These are phyloP conservation scores for Pterulicium gracile DNA, from an alignment of 1,284 basidiomycete genomes.

Conservation along the genomic window DNA sequence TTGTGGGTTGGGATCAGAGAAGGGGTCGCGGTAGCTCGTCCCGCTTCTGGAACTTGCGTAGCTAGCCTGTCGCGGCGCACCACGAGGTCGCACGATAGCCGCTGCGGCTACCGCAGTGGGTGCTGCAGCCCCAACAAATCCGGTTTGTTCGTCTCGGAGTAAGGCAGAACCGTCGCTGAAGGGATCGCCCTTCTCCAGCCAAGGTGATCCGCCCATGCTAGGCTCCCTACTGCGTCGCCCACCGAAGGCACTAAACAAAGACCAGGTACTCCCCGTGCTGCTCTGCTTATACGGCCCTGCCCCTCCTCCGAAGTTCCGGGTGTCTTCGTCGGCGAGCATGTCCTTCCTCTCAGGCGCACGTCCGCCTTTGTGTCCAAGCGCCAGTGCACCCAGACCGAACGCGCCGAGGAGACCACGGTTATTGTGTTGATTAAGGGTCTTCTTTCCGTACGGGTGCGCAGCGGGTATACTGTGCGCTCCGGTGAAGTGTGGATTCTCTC, in stretches of 20 bases:
- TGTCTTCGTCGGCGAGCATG: constrained; percentile 72
- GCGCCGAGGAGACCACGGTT: constrained; percentile 11
- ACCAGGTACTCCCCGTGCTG: constrained; percentile 36
- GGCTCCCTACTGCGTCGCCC: constrained; percentile 27
- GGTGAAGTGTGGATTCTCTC: constrained; percentile 14
- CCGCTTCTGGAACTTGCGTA: constrained; percentile 24
- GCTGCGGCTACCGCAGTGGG: constrained; percentile 9
- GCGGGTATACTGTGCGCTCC: constrained; percentile 13
- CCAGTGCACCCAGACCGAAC: constrained; percentile 14
- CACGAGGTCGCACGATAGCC: constrained; percentile 18
- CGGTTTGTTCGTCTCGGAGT: constrained; percentile 22
- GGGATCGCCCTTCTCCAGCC: constrained; percentile 41
- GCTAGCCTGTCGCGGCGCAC: constrained; percentile 26
- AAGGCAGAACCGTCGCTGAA: constrained; percentile 35
- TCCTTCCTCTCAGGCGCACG: constrained; percentile 34
- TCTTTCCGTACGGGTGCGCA: constrained; percentile 9
- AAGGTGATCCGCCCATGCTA: constrained; percentile 19
- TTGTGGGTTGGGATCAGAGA: constrained; percentile 36
- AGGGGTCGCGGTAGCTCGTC: constrained; percentile 41
- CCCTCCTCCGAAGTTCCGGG: constrained; percentile 33
- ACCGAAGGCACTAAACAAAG: constrained; percentile 41
- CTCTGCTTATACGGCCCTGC: constrained; percentile 21
- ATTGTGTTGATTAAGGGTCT: constrained; percentile 12
- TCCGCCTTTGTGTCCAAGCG: constrained; percentile 3
- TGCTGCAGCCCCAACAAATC: constrained; percentile 16